Evolutionary conservation across 495 filamentous ascomycete genomes (phyloP), one percentile per base, ranked within the genome.

Genomic region (Parathielavia appendiculata): DNA sequence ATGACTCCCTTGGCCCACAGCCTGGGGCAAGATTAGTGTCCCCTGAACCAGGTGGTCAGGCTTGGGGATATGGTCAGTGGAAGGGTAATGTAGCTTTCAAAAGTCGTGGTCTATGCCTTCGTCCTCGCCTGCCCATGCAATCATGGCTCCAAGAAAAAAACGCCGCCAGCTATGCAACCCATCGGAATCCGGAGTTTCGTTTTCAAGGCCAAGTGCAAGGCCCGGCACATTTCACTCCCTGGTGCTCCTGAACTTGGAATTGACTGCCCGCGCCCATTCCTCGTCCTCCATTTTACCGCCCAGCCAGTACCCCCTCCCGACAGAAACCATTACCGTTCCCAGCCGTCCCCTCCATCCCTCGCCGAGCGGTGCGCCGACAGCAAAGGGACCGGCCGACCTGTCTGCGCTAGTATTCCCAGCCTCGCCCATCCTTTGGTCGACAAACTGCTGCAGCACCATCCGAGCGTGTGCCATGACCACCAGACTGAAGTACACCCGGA

Each of bases 381-480:
- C 82, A 67, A 95, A 95, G 0, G 89, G 87, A 58, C 90, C 86
- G 23, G 85, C 81, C 43, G 83, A 80, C 53, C 79, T 69, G 16
- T 26, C 74, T 76, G 22, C 74, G 26, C 26, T 6, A 30, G 26
- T 30, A 73, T 64, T 68, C 5, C 64, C 63, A 0, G 57, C 75
- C 60, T 75, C 71, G 22, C 73, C 72, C 30, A 58, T 59, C 12
- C 40, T 76, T 43, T 81, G 67, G 63, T 79, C 78, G n/a, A 79
- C 66, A 56, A 83, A 78, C 43, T 78, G 75, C 30, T 88, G 81
- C 46, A 96, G 71, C 12, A 88, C 81, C 56, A 82, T 76, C 50
- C 90, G 81, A 13, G 91, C 90, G 67, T 86, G 91, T 17, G 89
- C 84, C 65, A 92, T 81, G 69, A 95, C 81, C 43, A 96, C 79